Evolutionary conservation across 306 rosid species (phyloP).

Genomic region (Citrullus colocynthis): DNA sequence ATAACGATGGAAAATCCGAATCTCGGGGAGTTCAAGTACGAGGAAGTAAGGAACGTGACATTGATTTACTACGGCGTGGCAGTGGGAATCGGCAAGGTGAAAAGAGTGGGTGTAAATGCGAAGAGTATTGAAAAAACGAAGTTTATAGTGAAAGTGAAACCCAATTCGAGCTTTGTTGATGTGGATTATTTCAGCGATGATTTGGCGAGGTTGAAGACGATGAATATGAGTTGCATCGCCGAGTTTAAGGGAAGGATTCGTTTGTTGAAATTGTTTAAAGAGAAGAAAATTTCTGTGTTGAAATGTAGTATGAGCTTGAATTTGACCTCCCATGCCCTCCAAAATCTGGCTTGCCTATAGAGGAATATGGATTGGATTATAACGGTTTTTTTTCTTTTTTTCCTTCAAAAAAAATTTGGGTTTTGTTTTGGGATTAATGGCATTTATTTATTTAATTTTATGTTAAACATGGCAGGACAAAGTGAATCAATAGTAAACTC

Average conservation of each 20-base stretch:
- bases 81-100: not conserved
- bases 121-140: not conserved
- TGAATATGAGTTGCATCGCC: not conserved
- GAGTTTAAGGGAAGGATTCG: not conserved
- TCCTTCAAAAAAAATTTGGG: not conserved
- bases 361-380: not conserved
- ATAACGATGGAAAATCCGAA: not conserved
- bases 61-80: not conserved
- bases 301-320: slow-evolving; percentile 4
- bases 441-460: not conserved
- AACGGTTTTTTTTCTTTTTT: not conserved
- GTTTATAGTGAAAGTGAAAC: not conserved
- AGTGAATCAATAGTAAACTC: too few species aligned
- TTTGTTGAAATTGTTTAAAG: not conserved
- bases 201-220: not conserved
- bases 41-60: not conserved
- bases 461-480: too few species aligned
- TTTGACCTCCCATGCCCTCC: not conserved
- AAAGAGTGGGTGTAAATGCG: not conserved
- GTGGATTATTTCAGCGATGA: slow-evolving; percentile 4
- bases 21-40: slow-evolving; percentile 1
- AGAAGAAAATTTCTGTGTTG: not conserved
- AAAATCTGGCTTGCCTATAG: not conserved
- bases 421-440: not conserved
- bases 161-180: not conserved